Percentiles rank a stretch among this genome's conserved stretches.
Evolutionary conservation across 2,329 filamentous ascomycete species (phyloP).

Genomic region (Verticillium nubilum): DNA sequence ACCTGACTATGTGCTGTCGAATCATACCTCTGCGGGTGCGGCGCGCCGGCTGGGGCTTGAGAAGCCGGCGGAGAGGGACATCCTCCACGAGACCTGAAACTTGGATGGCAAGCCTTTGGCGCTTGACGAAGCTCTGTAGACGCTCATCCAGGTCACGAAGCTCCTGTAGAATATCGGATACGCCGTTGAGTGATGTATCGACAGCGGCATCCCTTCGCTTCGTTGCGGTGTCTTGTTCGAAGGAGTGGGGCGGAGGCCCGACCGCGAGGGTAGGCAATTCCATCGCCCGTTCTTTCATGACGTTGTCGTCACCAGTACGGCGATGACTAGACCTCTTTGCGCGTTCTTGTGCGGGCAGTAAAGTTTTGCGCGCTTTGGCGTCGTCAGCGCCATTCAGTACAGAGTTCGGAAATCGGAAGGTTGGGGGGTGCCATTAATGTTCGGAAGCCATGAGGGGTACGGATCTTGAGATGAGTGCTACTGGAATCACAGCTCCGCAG

Average conservation of each 20-base stretch:
- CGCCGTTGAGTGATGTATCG: background rate
- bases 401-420: constrained; percentile 31
- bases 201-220: background rate
- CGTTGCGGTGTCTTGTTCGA: background rate
- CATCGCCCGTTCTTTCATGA: background rate
- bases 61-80: background rate
- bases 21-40: background rate
- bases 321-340: constrained; percentile 6
- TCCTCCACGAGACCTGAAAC: constrained; percentile 25
- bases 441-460: too few relatives aligned
- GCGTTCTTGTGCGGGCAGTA: background rate
- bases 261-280: background rate
- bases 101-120: constrained; percentile 41
- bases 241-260: background rate
- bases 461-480: too few relatives aligned
- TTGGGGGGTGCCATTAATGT: too few relatives aligned
- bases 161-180: constrained; percentile 29
- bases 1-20: constrained; percentile 7
- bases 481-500: too few relatives aligned
- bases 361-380: background rate
- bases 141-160: constrained; percentile 43
- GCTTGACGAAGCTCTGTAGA: constrained; percentile 36
- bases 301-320: background rate
- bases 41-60: background rate
- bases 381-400: constrained; percentile 1